Conservation (phyloP, 805 yeast species). For the Candida anglica region DNA sequence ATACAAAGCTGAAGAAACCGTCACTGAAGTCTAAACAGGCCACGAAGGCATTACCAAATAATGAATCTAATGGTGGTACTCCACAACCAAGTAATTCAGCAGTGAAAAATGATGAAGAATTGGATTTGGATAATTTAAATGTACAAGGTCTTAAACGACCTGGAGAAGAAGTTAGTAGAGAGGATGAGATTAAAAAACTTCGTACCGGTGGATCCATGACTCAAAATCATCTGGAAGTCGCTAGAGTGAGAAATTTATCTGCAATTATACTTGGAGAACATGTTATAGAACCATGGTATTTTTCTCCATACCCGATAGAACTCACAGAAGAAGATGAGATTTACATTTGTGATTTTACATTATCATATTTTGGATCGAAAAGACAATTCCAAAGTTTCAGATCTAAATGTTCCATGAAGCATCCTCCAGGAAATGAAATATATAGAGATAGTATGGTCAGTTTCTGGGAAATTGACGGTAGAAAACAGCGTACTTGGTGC, state of each 20-base stretch:
- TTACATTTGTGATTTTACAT: constrained; percentile 86
- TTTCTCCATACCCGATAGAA: constrained; percentile 95
- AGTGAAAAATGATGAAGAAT: constrained; percentile 49
- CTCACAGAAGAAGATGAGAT: constrained; percentile 87
- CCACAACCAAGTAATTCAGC: constrained; percentile 24
- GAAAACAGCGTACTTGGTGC: constrained; percentile 96
- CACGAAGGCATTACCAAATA: constrained; percentile 9
- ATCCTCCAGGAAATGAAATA: constrained; percentile 98
- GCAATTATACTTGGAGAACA: constrained; percentile 82
- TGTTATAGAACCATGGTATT: constrained; percentile 98
- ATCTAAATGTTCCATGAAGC: constrained; percentile 79
- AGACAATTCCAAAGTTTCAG: constrained; percentile 93
- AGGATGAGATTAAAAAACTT: constrained; percentile 87
- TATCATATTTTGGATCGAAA: constrained; percentile 81
- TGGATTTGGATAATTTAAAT: constrained; percentile 80
- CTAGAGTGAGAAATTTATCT: constrained; percentile 81
- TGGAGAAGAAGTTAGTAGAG: constrained; percentile 74
- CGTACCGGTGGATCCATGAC: constrained; percentile 98
- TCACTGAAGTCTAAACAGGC: constrained; percentile 27
- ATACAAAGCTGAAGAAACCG: constrained; percentile 22
- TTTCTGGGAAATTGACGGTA: constrained; percentile 95
- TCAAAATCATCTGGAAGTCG: constrained; percentile 79
- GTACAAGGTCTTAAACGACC: constrained; percentile 74
- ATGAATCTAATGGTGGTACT: constrained; percentile 15
- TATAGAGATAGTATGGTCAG: constrained; percentile 90